Evolutionary conservation across 768 basidiomycete species (phyloP).

Genomic region (Leccinum boreale): DNA sequence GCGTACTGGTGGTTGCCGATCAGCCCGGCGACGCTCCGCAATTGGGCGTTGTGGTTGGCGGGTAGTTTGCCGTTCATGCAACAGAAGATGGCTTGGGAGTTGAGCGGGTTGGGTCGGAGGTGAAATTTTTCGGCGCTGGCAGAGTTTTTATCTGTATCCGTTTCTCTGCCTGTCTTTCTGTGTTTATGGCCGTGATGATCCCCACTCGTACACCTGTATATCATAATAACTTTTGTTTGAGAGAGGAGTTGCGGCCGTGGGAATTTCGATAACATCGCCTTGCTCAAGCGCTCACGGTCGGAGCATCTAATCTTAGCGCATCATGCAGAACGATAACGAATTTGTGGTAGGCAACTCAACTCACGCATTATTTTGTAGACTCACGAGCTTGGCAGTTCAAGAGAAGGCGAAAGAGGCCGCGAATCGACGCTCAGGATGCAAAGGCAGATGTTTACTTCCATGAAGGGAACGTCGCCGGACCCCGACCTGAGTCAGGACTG

Average conservation of each 20-base stretch:
- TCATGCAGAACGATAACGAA: conserved; percentile 17
- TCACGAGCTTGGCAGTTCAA: conserved; percentile 16
- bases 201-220: too few species aligned
- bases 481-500: not conserved
- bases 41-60: not conserved
- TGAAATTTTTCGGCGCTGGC: conserved; percentile 1
- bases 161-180: not conserved
- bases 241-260: not conserved
- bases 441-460: not conserved
- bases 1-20: conserved; percentile 29
- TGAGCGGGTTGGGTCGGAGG: conserved; percentile 27
- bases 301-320: not conserved
- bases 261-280: not conserved
- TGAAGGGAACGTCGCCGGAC: not conserved
- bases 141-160: not conserved
- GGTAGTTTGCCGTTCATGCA: conserved; percentile 20
- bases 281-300: not conserved
- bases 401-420: conserved; percentile 26
- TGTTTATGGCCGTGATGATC: not conserved
- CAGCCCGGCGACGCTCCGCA: conserved; percentile 7
- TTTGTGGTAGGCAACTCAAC: conserved; percentile 21
- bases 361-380: not conserved
- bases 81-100: conserved; percentile 20
- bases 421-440: not conserved
- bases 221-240: too few species aligned